phyloP scores from a whole-genome alignment of 176 grass and related monocot genomes.

The Aegilops sharonensis region DNA sequence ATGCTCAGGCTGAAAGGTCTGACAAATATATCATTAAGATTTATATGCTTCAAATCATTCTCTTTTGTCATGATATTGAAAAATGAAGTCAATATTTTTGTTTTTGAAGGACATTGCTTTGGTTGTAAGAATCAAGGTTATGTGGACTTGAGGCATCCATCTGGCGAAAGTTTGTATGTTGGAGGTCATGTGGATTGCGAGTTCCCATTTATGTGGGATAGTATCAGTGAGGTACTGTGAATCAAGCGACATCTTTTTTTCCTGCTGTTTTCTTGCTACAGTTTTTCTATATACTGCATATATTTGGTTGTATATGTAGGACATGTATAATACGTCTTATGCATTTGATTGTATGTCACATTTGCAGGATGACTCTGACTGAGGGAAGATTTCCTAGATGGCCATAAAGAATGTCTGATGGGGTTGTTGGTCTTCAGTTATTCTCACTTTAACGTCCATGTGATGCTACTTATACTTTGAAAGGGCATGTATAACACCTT shows the following conservation, averaged over 20 bases:
- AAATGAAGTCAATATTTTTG: background rate
- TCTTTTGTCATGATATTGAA: background rate
- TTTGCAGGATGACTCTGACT: background rate
- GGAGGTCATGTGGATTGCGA: background rate
- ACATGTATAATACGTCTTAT: too few relatives aligned
- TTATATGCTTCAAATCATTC: background rate
- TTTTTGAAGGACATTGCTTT: background rate
- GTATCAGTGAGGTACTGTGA: background rate
- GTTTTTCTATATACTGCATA: too few relatives aligned
- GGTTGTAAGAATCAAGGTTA: conserved; percentile 11
- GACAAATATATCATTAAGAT: background rate
- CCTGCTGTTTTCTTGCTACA: background rate
- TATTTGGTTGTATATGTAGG: too few relatives aligned
- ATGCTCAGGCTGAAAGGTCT: too few relatives aligned
- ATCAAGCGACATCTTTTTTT: background rate
- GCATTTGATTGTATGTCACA: background rate
- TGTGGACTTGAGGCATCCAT: background rate
- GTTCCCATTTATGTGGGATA: conserved; percentile 7
- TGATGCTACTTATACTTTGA: background rate
- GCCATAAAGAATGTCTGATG: background rate
- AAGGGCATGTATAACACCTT: background rate
- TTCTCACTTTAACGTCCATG: background rate
- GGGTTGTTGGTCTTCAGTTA: background rate
- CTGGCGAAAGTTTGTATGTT: background rate
- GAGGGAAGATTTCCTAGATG: background rate